These are phyloP conservation scores for Suhomyces guaymorum DNA, from an alignment of 1,139 yeast genomes.

Conservation along the genomic window DNA sequence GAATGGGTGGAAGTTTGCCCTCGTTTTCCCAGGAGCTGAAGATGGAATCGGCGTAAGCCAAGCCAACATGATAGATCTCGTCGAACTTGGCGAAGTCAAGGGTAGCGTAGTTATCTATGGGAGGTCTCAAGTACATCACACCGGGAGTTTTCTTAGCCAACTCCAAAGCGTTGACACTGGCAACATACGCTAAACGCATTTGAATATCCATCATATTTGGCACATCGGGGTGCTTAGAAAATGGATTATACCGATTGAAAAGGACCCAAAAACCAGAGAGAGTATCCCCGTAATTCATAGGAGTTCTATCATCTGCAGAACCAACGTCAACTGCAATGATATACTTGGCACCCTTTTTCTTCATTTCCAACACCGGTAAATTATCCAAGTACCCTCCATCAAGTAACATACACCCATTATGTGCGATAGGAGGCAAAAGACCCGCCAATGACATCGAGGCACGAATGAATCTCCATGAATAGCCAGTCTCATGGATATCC, in stretches of 20 bases:
- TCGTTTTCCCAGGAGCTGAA: conserved; percentile 54
- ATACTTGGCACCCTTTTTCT: conserved; percentile 78
- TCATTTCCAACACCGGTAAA: conserved; percentile 90
- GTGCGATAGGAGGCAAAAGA: conserved; percentile 82
- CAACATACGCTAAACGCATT: conserved; percentile 88
- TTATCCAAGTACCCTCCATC: conserved; percentile 98
- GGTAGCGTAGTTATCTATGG: conserved; percentile 88
- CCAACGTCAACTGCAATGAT: conserved; percentile 98
- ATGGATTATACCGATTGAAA: conserved; percentile 87
- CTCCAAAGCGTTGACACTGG: conserved; percentile 91
- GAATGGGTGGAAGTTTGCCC: conserved; percentile 61
- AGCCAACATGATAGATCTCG: conserved; percentile 82
- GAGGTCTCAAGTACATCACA: conserved; percentile 89
- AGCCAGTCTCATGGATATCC: conserved; percentile 91
- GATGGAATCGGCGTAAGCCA: conserved; percentile 64
- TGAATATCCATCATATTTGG: conserved; percentile 97
- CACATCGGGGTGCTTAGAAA: conserved; percentile 80
- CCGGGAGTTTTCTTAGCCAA: conserved; percentile 83
- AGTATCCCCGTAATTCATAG: conserved; percentile 91
- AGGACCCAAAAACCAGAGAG: conserved; percentile 91
- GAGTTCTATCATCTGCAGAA: conserved; percentile 87
- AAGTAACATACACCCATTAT: conserved; percentile 86
- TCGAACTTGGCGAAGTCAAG: conserved; percentile 90
- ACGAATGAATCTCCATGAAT: conserved; percentile 92
- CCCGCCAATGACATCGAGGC: conserved; percentile 98